Conservation (phyloP, 345 rosid genomes). For the Lumnitzera racemosa region DNA sequence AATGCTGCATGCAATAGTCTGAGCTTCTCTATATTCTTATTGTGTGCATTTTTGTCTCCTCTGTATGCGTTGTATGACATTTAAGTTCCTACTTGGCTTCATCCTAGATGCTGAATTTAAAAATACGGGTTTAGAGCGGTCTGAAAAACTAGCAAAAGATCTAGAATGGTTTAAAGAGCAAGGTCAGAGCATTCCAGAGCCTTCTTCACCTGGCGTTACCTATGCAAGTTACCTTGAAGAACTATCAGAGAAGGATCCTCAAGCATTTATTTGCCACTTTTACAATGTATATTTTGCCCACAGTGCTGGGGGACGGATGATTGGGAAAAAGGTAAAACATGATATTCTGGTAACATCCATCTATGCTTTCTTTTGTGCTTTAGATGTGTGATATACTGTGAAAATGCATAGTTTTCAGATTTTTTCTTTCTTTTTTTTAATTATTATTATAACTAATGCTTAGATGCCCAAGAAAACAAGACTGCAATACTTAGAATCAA, state of each 20-base stretch:
- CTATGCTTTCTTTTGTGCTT: neutral
- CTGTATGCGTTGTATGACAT: neutral
- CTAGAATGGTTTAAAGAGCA: constrained; percentile 87
- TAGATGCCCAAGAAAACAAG: too few species aligned
- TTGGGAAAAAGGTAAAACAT: constrained; percentile 69
- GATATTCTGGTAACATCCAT: neutral
- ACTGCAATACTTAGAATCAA: too few species aligned
- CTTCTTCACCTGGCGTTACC: constrained; percentile 63
- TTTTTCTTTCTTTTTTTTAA: too few species aligned
- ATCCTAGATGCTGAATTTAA: constrained; percentile 71
- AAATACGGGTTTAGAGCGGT: constrained; percentile 80
- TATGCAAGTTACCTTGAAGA: constrained; percentile 59
- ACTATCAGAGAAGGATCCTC: constrained; percentile 81
- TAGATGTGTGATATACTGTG: neutral
- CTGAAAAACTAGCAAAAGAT: constrained; percentile 57
- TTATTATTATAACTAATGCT: too few species aligned
- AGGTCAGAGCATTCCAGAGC: constrained; percentile 76
- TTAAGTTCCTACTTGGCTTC: neutral
- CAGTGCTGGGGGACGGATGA: constrained; percentile 96
- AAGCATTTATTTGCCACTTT: constrained; percentile 93
- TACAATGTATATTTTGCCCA: constrained; percentile 92
- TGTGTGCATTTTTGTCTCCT: neutral
- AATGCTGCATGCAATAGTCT: too few species aligned
- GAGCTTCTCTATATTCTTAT: too few species aligned
- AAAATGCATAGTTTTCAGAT: too few species aligned